Base-by-base conservation (phyloP, 1,284 basidiomycete species). In the Trichosporon sp. region DNA sequence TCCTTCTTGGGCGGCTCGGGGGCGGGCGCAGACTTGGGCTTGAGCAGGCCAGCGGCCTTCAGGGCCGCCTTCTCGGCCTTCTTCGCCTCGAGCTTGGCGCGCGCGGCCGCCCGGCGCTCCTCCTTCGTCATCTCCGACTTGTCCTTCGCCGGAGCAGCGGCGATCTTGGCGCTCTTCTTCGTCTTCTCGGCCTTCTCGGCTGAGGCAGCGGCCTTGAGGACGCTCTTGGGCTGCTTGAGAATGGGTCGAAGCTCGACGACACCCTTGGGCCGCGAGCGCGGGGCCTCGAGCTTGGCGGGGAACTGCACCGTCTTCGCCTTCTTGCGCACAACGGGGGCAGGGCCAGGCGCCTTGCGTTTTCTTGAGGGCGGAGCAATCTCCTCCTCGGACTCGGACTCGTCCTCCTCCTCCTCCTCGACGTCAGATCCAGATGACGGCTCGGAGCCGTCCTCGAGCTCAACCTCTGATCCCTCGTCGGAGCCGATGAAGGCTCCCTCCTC, bases 391-490 rank as follows among this genome's bases (percentile, higher is more conserved):
- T 73, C 70, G 2, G 65, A 65, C 32, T 73, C 74, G 4, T 75
- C 72, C 1, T 70, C 69, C 0, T 70, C 73, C 31, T 75, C 75
- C 5, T 76, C 74, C 56, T 74, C 73, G 19, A 71, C 60, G 49
- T 74, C 71, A 5, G 73, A 76, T 6, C 70, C 72, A 5, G 73
- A 75, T 3, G 69, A 66, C 1, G 78, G 78, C 61, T 79, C 76
- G 11, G 74, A 67, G 29, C 76, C 79, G 49, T 73, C 70, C 59
- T 76, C 73, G 37, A 81, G 73, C 16, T 76, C 74, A 56, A 79
- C 64, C 68, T 77, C 76, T 44, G 78, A 77, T 19, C 76, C 79
- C 13, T 79, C 75, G 27, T 74, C 74, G 2, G 70, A 71, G 21
- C 67, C 72, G 52, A 74, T 68, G 31, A 74, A 54, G 19, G 73